Base-by-base conservation (phyloP, 306 rosid genomes). In the Sesbania bispinosa region DNA sequence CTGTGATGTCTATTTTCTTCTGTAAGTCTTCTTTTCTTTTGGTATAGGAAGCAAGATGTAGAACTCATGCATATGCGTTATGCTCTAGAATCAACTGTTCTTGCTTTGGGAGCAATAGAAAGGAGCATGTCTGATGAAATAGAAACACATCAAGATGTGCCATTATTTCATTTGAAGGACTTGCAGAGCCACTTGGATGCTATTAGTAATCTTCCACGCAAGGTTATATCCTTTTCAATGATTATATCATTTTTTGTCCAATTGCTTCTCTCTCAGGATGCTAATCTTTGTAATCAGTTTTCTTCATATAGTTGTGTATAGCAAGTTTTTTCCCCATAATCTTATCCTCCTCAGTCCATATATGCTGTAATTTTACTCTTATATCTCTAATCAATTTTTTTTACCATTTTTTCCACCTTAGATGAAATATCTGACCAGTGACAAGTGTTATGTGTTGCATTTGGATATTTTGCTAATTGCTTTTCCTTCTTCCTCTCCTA, bases 61-160 rank as follows among this genome's bases (percentile, higher is more conserved):
- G 98, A 94, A 83, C 97, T 94, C 69, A 86, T 94, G 92, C 92
- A 89, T 83, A 90, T 94, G 98, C 95, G 92, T 35, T 94, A 94
- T 87, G 97, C 96, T 79, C 82, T 94, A 54, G 97, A 94, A 76
- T 90, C 92, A 53, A 66, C 84, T 47, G 85, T 94, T 83, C 94
- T 94, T 73, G 96, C 98, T 72, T 87, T 94, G 69, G 93, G 86
- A 78, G 84, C 83, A 57, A 90, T 94, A 97, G 96, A 85, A 77
- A 87, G 73, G 79, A 75, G 79, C 61, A 52, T 75, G 71, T 73
- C 79, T 11, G 76, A 76, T 67, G 92, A 84, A 83, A 81, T 51
- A 74, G 88, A 81, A 75, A 62, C 74, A 66, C 85, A 61, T 66
- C 82, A 70, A 75, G 85, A 81, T 63, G 86, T 62, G 69, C 84